A percentile compares a stretch with the other conserved stretches of the same genome.
Evolutionary conservation across 371 early-diverging fungal species (phyloP).

Genomic region (Rhizopus microsporus): DNA sequence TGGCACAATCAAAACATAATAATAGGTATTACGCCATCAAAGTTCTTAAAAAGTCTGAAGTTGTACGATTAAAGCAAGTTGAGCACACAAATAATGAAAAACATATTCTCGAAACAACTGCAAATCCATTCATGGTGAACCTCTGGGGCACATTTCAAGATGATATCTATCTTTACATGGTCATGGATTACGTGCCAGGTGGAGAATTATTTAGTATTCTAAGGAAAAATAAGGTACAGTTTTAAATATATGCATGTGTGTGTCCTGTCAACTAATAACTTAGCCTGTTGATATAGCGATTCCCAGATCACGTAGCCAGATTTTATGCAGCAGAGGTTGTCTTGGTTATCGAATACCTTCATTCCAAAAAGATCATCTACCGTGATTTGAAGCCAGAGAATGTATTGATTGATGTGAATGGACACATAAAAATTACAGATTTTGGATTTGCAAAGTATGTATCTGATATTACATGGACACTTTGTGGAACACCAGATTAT

Average conservation of each 20-base stretch:
- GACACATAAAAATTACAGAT: slow-evolving; percentile 94
- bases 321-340: slow-evolving; percentile 71
- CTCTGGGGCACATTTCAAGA: slow-evolving; percentile 87
- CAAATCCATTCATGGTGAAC: slow-evolving; percentile 94
- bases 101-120: slow-evolving; percentile 84
- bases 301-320: slow-evolving; percentile 82
- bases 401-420: slow-evolving; percentile 78
- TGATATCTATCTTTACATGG: slow-evolving; percentile 80
- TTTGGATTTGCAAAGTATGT: slow-evolving; percentile 91
- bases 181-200: slow-evolving; percentile 90
- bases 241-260: neutral
- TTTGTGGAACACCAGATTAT: slow-evolving; percentile 99
- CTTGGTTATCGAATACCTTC: slow-evolving; percentile 80
- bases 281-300: slow-evolving; percentile 55
- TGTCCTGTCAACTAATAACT: neutral
- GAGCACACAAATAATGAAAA: slow-evolving; percentile 97
- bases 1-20: slow-evolving; percentile 81
- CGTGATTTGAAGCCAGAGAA: slow-evolving; percentile 91
- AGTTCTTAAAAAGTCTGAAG: slow-evolving; percentile 88
- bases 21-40: slow-evolving; percentile 91
- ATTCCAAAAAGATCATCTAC: slow-evolving; percentile 80
- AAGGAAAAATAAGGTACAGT: slow-evolving; percentile 52
- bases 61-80: slow-evolving; percentile 92
- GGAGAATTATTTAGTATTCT: slow-evolving; percentile 91
- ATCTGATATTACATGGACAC: slow-evolving; percentile 75